Evolutionary conservation across 2,329 filamentous ascomycete species (phyloP), one percentile per base, ranked within the genome.

Genomic region (Tolypocladium cylindrosporum): DNA sequence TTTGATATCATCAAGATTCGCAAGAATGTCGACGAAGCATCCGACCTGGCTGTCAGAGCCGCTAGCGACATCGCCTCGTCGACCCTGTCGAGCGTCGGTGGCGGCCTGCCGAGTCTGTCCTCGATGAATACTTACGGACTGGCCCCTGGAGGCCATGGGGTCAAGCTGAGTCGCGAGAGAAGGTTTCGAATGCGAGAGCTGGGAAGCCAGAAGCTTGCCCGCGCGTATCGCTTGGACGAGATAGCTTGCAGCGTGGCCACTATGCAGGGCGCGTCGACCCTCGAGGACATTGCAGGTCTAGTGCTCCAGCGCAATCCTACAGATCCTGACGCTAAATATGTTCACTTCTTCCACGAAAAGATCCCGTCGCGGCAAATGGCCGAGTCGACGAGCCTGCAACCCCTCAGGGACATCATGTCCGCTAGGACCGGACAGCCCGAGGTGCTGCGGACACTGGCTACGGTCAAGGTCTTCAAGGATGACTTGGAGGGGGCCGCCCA

Each of bases 291-390:
- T 3, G 89, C 87, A 2, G 79, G 81, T 7, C 76, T 88, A 61
- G 90, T 95, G 39, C 73, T 94, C 61, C 84, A 89, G 69, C 79
- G 89, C 60, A 86, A 83, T 60, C 78, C 83, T n/a, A 70, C 79
- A 55, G 85, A 91, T 66, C 72, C 78, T 50, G 88, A 94, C 66
- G 90, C 89, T 36, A 88, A 87, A 71, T 94, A 94, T 68, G 90
- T 94, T n/a, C 88, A 94, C 69, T 94, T 93, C 74, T 95, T 95
- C 71, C 89, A 93, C 72, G 89, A 95, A 73, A 94, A 93, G 80
- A 92, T 94, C 34, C 88, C 89, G 1, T 88, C 85, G 45, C 77
- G 87, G 48, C 85, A 88, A 68, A 76, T 94, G 69, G 87, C 85
- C 41, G 83, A 90, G 65, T 86, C 81, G 64, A 92, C 89, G 10